phyloP scores from a whole-genome alignment of 2,329 filamentous ascomycete species.

The Botrytis sinoallii region DNA sequence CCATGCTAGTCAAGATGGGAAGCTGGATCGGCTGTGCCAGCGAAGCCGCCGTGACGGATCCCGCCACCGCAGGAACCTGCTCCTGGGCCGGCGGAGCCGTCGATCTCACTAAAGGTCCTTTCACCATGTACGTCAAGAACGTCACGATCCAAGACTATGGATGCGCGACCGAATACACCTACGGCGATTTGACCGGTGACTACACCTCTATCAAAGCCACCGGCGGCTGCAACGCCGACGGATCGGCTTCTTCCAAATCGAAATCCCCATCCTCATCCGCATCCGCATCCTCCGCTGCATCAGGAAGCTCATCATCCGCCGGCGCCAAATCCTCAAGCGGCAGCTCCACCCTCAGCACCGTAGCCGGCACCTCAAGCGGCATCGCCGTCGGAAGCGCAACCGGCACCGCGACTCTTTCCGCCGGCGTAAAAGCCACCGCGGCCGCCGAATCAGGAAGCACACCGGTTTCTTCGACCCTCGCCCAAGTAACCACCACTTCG shows the following conservation, averaged over 20 bases:
- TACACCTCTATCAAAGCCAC: slow-evolving; percentile 47
- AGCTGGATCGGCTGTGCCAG: slow-evolving; percentile 46
- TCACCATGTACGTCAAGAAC: slow-evolving; percentile 50
- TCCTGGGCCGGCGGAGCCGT: slow-evolving; percentile 63
- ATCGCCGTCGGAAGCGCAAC: slow-evolving; percentile 19
- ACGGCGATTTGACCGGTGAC: slow-evolving; percentile 46
- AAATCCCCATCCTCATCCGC: background rate
- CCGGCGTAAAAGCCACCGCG: slow-evolving; percentile 11
- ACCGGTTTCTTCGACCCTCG: background rate
- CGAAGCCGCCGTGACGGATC: slow-evolving; percentile 42
- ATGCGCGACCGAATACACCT: slow-evolving; percentile 49
- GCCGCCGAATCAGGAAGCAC: background rate
- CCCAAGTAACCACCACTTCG: slow-evolving; percentile 31
- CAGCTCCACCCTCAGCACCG: background rate
- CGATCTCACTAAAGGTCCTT: slow-evolving; percentile 46
- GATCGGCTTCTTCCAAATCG: background rate
- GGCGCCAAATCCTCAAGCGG: background rate
- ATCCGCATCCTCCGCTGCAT: background rate
- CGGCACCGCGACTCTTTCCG: slow-evolving; percentile 20
- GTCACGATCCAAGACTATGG: slow-evolving; percentile 51
- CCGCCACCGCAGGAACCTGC: slow-evolving; percentile 54
- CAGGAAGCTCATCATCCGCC: background rate
- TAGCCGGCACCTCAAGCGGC: slow-evolving; percentile 17
- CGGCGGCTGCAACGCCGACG: slow-evolving; percentile 27
- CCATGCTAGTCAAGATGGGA: slow-evolving; percentile 63